Percentiles rank a stretch among this genome's conserved stretches.
These are phyloP conservation scores for Sedum album DNA, from an alignment of 164 flowering plant genomes.

Conservation along the genomic window DNA sequence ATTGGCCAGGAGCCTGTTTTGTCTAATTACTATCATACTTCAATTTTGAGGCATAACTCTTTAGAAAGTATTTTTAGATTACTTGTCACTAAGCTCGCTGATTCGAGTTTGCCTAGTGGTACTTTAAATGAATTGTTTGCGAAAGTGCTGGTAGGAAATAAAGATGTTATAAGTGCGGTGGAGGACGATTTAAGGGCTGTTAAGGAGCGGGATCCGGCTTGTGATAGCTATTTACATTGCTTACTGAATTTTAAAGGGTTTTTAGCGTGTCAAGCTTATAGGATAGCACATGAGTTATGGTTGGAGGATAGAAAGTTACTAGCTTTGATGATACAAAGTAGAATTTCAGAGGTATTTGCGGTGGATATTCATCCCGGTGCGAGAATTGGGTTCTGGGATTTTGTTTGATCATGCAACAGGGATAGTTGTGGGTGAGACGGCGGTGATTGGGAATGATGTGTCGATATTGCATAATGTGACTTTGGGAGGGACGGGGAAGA, in stretches of 20 bases:
- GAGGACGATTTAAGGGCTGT: constrained; percentile 47
- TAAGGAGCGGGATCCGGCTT: constrained; percentile 57
- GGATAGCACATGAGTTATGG: constrained; percentile 64
- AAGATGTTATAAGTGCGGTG: constrained; percentile 32
- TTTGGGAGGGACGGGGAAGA: constrained; percentile 72
- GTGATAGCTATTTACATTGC: constrained; percentile 63
- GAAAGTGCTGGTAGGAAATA: too few relatives aligned
- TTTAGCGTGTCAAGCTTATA: constrained; percentile 56
- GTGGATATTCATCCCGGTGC: constrained; percentile 87
- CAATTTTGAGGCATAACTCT: constrained; percentile 40
- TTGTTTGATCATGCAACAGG: constrained; percentile 79
- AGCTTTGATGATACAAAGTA: constrained; percentile 53
- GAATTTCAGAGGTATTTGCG: constrained; percentile 61
- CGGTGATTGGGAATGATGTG: constrained; percentile 62
- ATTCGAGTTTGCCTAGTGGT: constrained; percentile 26
- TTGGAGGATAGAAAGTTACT: constrained; percentile 35
- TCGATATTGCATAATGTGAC: constrained; percentile 73
- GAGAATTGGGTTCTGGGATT: constrained; percentile 57
- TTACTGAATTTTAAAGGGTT: constrained; percentile 71
- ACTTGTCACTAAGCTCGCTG: constrained; percentile 40
- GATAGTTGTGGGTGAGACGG: constrained; percentile 67
- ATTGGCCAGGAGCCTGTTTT: constrained; percentile 50
- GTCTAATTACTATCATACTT: constrained; percentile 35
- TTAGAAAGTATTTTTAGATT: constrained; percentile 45
- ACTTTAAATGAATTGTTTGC: constrained; percentile 48